These are phyloP conservation scores for Psophocarpus tetragonolobus DNA, from an alignment of 306 rosid species.

Conservation along the genomic window DNA sequence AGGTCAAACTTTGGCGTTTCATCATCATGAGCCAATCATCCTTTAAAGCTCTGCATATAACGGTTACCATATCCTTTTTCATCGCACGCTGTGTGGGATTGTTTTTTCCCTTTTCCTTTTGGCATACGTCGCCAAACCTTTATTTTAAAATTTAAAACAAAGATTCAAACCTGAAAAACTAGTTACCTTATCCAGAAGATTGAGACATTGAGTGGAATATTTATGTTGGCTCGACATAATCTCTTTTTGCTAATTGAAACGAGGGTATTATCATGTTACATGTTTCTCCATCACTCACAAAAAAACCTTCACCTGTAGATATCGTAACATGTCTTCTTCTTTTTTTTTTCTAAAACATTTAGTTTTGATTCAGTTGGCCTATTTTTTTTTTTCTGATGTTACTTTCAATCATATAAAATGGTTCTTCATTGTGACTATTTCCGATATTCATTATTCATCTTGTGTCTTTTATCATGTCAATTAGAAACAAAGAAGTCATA, in stretches of 20 bases:
- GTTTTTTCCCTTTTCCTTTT: background rate
- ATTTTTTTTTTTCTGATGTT: too few relatives aligned
- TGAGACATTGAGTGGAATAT: background rate
- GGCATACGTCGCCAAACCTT: background rate
- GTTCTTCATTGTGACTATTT: too few relatives aligned
- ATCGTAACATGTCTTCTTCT: background rate
- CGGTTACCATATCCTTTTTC: constrained; percentile 27
- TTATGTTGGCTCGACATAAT: background rate
- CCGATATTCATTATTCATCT: too few relatives aligned
- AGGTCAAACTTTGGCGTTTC: constrained; percentile 31
- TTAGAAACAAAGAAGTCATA: too few relatives aligned
- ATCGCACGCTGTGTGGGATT: background rate
- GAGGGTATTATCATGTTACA: background rate
- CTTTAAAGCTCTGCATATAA: background rate
- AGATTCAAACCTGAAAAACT: background rate
- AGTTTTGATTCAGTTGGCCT: too few relatives aligned
- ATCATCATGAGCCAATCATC: constrained; percentile 35
- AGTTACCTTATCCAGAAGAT: background rate
- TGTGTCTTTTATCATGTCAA: too few relatives aligned
- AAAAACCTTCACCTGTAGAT: background rate
- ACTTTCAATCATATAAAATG: too few relatives aligned
- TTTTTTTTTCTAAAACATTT: too few relatives aligned
- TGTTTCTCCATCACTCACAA: background rate
- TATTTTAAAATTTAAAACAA: constrained; percentile 3
- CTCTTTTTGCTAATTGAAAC: background rate